These are phyloP conservation scores for Acanthamoeba polyphaga DNA, from an alignment of 208 protist species.

Conservation along the genomic window DNA sequence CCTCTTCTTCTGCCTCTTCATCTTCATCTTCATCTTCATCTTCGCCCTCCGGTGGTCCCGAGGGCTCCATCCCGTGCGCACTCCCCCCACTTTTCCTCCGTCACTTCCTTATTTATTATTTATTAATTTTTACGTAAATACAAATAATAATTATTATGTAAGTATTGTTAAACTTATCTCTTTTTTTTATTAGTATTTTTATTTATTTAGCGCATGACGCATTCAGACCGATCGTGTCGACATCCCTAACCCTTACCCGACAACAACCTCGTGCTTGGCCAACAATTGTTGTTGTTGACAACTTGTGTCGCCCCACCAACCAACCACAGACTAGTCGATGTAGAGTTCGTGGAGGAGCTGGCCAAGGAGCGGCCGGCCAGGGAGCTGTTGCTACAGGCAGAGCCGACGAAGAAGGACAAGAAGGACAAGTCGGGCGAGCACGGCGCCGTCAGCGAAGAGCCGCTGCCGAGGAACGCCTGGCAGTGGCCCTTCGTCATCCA, in stretches of 20 bases:
- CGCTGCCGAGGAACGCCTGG: neutral
- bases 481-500: constrained; percentile 57
- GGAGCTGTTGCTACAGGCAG: neutral
- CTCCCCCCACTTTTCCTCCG: neutral
- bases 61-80: neutral
- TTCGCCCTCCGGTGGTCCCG: no score
- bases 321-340: neutral
- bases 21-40: neutral
- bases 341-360: constrained; percentile 46
- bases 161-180: no score
- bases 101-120: neutral
- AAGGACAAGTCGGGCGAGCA: constrained; percentile 5
- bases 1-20: neutral
- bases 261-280: no score
- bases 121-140: neutral
- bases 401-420: neutral
- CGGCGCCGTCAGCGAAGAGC: neutral
- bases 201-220: no score
- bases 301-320: no score
- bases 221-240: neutral
- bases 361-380: neutral
- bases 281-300: no score
- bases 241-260: no score
- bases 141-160: no score
- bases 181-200: no score